Evolutionary conservation across 116 monocot genomes (phyloP).

Genomic region (Zostera marina): DNA sequence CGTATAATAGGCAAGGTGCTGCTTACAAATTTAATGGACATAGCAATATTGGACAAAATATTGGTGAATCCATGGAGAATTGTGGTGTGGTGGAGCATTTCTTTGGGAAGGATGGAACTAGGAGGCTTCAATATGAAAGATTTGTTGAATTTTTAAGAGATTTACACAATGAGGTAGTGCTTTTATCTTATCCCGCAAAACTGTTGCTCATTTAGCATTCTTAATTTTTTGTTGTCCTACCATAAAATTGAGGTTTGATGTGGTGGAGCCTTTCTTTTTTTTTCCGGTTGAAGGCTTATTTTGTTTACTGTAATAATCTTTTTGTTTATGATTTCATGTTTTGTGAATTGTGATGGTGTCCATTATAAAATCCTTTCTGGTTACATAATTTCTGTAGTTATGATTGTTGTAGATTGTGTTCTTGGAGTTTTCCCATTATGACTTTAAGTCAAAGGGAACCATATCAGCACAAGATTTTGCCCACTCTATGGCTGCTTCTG

Average conservation of each 20-base stretch:
- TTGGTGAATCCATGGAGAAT: conserved; percentile 42
- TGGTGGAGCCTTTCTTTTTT: no score
- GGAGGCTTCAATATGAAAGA: conserved; percentile 50
- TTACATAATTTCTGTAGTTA: no score
- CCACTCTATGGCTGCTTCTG: conserved; percentile 80
- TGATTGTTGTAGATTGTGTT: conserved; percentile 47
- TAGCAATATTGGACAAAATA: conserved; percentile 36
- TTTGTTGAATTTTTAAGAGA: conserved; percentile 72
- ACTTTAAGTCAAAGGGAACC: conserved; percentile 44
- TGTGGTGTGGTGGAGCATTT: conserved; percentile 68
- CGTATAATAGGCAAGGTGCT: conserved; percentile 74
- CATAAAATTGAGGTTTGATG: no score
- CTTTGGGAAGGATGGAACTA: conserved; percentile 73
- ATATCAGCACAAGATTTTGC: conserved; percentile 90
- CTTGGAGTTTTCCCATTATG: conserved; percentile 89
- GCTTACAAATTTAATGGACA: conserved; percentile 39
- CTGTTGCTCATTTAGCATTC: neutral
- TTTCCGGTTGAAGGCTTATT: no score
- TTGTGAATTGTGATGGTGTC: no score
- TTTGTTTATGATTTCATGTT: no score
- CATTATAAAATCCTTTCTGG: no score
- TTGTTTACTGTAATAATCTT: no score
- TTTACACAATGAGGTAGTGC: conserved; percentile 67
- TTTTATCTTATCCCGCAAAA: no score
- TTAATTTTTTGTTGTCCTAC: neutral